A percentile compares a stretch with the other conserved stretches of the same genome.
phyloP scores from a whole-genome alignment of 1,284 basidiomycete species.

The Moniliophthora roreri region DNA sequence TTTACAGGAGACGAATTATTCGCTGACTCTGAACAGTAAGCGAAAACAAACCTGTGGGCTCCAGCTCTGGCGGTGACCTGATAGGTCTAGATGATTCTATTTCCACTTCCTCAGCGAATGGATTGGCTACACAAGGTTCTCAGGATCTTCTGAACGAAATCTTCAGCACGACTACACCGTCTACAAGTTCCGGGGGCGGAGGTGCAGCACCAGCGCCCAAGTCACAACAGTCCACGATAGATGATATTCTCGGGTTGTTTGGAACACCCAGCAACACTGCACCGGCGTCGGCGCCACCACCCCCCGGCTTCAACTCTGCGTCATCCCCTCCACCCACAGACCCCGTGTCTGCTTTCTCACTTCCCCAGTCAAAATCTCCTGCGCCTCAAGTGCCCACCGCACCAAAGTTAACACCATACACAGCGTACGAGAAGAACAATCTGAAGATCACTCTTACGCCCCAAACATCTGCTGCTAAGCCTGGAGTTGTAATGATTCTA shows the following conservation, averaged over 20 bases:
- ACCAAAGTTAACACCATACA: constrained; percentile 69
- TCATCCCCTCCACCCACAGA: constrained; percentile 18
- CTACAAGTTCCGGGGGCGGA: constrained; percentile 38
- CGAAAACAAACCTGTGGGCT: constrained; percentile 93
- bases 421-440: constrained; percentile 90
- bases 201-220: constrained; percentile 40
- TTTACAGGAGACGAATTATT: constrained; percentile 4
- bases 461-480: constrained; percentile 73
- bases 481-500: constrained; percentile 88
- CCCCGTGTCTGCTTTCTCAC: constrained; percentile 27
- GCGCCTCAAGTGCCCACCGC: constrained; percentile 41
- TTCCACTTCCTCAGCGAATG: constrained; percentile 36
- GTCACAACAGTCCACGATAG: constrained; percentile 62
- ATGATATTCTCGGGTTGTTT: constrained; percentile 93
- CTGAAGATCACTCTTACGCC: constrained; percentile 90
- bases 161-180: constrained; percentile 64
- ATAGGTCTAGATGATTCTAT: constrained; percentile 71
- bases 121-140: constrained; percentile 37
- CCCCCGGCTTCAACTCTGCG: constrained; percentile 25
- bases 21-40: constrained; percentile 55
- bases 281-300: constrained; percentile 31
- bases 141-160: constrained; percentile 93
- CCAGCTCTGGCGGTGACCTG: constrained; percentile 74
- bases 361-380: constrained; percentile 35
- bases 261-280: constrained; percentile 45